phyloP scores from a whole-genome alignment of 352 stramenopile species.

The Globisporangium recalcitrans region DNA sequence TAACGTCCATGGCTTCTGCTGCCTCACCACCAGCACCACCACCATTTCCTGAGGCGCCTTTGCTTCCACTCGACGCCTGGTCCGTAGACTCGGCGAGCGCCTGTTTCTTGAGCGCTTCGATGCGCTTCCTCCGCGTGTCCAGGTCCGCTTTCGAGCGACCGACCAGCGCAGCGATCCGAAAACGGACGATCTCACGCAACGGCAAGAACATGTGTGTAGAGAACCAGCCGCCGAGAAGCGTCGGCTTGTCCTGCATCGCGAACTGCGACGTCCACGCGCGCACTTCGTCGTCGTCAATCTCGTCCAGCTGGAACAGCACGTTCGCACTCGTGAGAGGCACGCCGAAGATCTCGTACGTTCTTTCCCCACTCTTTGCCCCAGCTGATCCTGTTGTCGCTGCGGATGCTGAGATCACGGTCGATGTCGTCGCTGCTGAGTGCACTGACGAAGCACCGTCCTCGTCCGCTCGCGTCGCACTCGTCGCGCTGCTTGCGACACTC shows the following conservation, averaged over 20 bases:
- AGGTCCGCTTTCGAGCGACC: slow-evolving; percentile 66
- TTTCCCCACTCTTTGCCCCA: slow-evolving; percentile 20
- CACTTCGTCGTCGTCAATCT: slow-evolving; percentile 69
- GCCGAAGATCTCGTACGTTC: slow-evolving; percentile 63
- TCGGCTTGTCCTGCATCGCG: slow-evolving; percentile 32
- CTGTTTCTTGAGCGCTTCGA: slow-evolving; percentile 73
- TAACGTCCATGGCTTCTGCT: slow-evolving; percentile 1
- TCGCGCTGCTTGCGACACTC: slow-evolving; percentile 14
- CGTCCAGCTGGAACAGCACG: slow-evolving; percentile 67
- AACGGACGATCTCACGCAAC: slow-evolving; percentile 69
- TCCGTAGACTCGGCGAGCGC: slow-evolving; percentile 52
- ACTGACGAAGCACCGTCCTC: slow-evolving; percentile 1
- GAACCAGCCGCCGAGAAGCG: slow-evolving; percentile 72
- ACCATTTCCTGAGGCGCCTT: slow-evolving; percentile 9
- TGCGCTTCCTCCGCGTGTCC: slow-evolving; percentile 52
- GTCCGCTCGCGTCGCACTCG: slow-evolving; percentile 2
- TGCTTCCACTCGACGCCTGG: slow-evolving; percentile 30
- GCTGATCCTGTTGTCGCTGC: not conserved
- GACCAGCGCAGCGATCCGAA: slow-evolving; percentile 66
- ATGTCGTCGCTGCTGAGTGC: not conserved
- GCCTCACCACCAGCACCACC: slow-evolving; percentile 9
- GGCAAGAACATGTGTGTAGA: slow-evolving; percentile 75
- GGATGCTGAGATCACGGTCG: not conserved
- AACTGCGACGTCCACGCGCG: slow-evolving; percentile 49
- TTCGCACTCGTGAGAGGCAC: slow-evolving; percentile 67